Evolutionary conservation across 768 basidiomycete species (phyloP), one percentile per base, ranked within the genome.

Genomic region (Brasilioporus rufonigricans): DNA sequence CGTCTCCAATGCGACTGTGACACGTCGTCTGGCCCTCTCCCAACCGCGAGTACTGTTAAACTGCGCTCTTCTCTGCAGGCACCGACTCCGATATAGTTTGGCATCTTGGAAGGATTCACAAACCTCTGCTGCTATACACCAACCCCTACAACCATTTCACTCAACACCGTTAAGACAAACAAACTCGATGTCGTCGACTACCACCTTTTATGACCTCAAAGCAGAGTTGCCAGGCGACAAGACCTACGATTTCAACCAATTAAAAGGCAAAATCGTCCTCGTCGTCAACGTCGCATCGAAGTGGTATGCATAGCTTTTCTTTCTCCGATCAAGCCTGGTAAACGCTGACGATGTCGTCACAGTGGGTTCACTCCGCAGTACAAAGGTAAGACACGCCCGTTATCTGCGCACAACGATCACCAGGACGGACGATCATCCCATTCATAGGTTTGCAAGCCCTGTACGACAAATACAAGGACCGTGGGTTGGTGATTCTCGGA

Each of bases 301-400:
- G 63, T 92, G 90, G 89, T 63, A 50, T 44, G 65, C 38, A 1
- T 27, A 4, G 5, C 33, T 31, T 14, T 21, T n/a, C n/a, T 38
- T 32, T 14, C 32, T 35, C 36, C 18, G 3, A 18, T 7, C 7
- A 44, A n/a, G 21, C 18, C 8, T 2, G 3, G 9, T 26, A 19
- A 29, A 52, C 24, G 39, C 53, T 60, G 38, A 57, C 54, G 11
- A 35, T 19, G 18, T 21, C n/a, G 40, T 21, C 18, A 41, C 54
- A 91, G 89, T 63, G 89, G 89, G n/a, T 91, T 91, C 66, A 91
- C 89, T 11, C 85, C 88, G 7, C 89, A 91, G 66, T 90, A 89
- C 71, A 83, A 77, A 67, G 88, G 86, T 80, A 52, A 41, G 65
- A 44, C 32, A 50, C 18, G 24, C 40, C 31, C 39, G 19, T 21